Percentiles rank a stretch among this genome's conserved stretches.
These are phyloP conservation scores for Stephanodiscus triporus DNA, from an alignment of 108 stramenopile genomes.

Conservation along the genomic window DNA sequence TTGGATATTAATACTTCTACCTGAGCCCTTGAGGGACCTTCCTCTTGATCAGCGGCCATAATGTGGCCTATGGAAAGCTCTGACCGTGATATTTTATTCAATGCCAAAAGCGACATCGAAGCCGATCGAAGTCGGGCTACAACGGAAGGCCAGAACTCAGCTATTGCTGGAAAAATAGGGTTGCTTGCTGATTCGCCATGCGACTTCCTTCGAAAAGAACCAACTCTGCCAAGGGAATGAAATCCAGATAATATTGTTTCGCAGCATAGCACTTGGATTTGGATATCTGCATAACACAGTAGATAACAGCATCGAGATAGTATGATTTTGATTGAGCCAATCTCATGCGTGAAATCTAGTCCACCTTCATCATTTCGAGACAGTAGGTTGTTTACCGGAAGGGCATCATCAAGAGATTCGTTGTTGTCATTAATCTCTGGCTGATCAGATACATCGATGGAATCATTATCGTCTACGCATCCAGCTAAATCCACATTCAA, in stretches of 20 bases:
- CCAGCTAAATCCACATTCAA: constrained; percentile 11
- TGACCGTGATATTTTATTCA: constrained; percentile 21
- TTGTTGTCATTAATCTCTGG: constrained; percentile 4
- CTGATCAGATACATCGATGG: constrained; percentile 6
- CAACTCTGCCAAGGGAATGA: constrained; percentile 45
- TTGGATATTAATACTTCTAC: constrained; percentile 36
- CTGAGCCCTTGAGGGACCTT: constrained; percentile 7
- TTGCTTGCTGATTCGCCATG: constrained; percentile 34
- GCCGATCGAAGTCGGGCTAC: constrained; percentile 33
- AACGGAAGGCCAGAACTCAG: constrained; percentile 53
- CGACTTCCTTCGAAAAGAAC: constrained; percentile 8
- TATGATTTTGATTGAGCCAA: constrained; percentile 35
- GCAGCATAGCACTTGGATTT: constrained; percentile 47
- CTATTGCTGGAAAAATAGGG: constrained; percentile 44
- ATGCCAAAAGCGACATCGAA: constrained; percentile 13
- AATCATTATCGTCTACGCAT: neutral
- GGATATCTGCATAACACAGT: constrained; percentile 40
- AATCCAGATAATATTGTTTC: constrained; percentile 41
- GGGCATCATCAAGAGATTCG: constrained; percentile 9
- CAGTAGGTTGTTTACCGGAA: neutral
- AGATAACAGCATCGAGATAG: constrained; percentile 47
- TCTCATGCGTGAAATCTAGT: constrained; percentile 24
- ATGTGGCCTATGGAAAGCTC: constrained; percentile 26
- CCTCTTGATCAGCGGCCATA: constrained; percentile 34
- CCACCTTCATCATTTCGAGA: constrained; percentile 7